Conservation (phyloP, 768 basidiomycete species). For the Panaeolus papilionaceus region DNA sequence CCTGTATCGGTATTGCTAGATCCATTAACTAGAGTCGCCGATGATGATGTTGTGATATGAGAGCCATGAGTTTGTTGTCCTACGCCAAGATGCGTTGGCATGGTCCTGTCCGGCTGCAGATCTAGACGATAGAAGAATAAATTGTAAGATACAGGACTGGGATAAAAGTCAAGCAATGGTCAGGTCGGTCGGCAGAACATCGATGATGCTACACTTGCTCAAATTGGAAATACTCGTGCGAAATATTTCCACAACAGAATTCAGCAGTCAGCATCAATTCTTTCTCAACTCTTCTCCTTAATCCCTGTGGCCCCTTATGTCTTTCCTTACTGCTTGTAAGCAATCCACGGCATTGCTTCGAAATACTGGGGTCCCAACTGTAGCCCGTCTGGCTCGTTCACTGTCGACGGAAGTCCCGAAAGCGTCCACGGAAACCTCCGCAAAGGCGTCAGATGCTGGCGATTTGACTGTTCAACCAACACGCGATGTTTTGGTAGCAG, state of each 20-base stretch:
- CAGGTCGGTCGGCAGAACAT: slow-evolving; percentile 16
- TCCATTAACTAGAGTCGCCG: slow-evolving; percentile 34
- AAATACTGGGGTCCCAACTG: slow-evolving; percentile 27
- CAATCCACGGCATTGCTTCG: slow-evolving; percentile 36
- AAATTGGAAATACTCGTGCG: slow-evolving; percentile 22
- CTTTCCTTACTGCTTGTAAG: slow-evolving; percentile 55
- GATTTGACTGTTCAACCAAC: slow-evolving; percentile 52
- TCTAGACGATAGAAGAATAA: neutral
- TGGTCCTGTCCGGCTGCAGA: slow-evolving; percentile 6
- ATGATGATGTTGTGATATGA: slow-evolving; percentile 30
- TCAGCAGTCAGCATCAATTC: slow-evolving; percentile 3
- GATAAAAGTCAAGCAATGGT: neutral
- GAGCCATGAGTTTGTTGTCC: slow-evolving; percentile 26
- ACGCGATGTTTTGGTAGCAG: slow-evolving; percentile 76
- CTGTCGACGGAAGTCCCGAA: slow-evolving; percentile 38
- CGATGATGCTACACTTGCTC: slow-evolving; percentile 22
- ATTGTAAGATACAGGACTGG: neutral
- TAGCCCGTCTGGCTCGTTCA: slow-evolving; percentile 32
- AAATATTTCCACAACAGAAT: slow-evolving; percentile 15
- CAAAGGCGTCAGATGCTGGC: slow-evolving; percentile 39
- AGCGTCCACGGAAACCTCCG: slow-evolving; percentile 37
- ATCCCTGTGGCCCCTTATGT: slow-evolving; percentile 46
- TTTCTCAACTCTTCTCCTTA: neutral
- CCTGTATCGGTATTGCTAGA: slow-evolving; percentile 23
- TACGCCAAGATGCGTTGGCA: slow-evolving; percentile 28